Evolutionary conservation across 805 yeast species (phyloP).

Genomic region (Sugiyamaella floridensis): DNA sequence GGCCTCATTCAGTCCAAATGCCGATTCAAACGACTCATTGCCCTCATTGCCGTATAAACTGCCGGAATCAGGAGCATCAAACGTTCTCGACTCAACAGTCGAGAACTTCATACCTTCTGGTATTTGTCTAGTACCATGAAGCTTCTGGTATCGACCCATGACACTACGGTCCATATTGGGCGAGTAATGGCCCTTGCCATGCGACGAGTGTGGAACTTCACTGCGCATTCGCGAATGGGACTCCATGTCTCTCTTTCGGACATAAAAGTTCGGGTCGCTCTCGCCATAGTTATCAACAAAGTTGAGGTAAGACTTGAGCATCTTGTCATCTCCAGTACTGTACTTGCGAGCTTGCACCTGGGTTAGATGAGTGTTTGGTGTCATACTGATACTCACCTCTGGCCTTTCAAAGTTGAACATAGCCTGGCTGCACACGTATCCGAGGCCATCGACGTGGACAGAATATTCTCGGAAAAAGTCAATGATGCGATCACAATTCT

Average conservation of each 20-base stretch:
- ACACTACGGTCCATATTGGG: conserved; percentile 25
- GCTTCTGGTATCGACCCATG: conserved; percentile 27
- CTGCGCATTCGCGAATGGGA: background rate
- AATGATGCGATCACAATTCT: conserved; percentile 63
- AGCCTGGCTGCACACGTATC: conserved; percentile 90
- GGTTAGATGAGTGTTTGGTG: background rate
- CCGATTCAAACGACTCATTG: conserved; percentile 6
- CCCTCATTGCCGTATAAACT: background rate
- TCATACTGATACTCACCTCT: background rate
- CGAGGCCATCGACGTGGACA: conserved; percentile 88
- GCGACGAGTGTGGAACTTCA: background rate
- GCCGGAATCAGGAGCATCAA: conserved; percentile 15
- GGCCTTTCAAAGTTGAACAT: conserved; percentile 75
- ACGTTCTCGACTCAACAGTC: background rate
- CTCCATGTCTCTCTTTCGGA: background rate
- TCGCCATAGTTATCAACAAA: conserved; percentile 76
- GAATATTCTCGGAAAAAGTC: conserved; percentile 89
- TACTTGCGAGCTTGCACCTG: conserved; percentile 25
- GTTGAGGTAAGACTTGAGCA: conserved; percentile 85
- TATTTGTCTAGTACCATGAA: conserved; percentile 10
- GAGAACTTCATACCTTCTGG: background rate
- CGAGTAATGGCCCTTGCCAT: background rate
- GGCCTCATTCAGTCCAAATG: conserved; percentile 10
- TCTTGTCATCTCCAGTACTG: conserved; percentile 62
- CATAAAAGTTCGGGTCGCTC: background rate